These are phyloP conservation scores for Medakamo hakoo DNA, from an alignment of 139 green algal genomes.

Conservation along the genomic window DNA sequence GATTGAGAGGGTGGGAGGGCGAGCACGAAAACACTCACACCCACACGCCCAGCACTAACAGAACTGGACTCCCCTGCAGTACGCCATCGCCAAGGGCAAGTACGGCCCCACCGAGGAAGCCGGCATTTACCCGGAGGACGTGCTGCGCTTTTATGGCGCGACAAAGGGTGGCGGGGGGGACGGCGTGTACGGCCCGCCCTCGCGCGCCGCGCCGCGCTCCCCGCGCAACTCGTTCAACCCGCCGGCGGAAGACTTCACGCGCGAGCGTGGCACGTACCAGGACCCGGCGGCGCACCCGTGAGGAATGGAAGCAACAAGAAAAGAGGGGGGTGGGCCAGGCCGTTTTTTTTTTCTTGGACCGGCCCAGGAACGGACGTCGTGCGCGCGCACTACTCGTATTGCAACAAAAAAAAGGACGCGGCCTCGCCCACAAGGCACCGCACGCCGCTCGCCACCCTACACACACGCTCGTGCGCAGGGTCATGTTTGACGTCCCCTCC, in stretches of 20 bases:
- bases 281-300: slow-evolving; percentile 25
- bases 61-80: slow-evolving; percentile 75
- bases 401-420: too few species aligned
- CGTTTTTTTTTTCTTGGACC: not conserved
- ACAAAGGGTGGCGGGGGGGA: slow-evolving; percentile 53
- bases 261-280: slow-evolving; percentile 69
- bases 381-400: too few species aligned
- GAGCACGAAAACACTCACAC: too few species aligned
- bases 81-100: slow-evolving; percentile 77
- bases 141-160: slow-evolving; percentile 73
- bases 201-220: slow-evolving; percentile 43
- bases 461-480: too few species aligned
- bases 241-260: slow-evolving; percentile 39
- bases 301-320: not conserved
- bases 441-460: too few species aligned
- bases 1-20: too few species aligned
- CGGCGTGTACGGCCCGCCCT: slow-evolving; percentile 33
- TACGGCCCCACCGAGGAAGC: slow-evolving; percentile 90
- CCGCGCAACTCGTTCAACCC: slow-evolving; percentile 74
- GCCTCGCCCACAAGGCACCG: too few species aligned
- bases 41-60: too few species aligned
- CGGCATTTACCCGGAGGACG: slow-evolving; percentile 85
- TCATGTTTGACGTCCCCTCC: too few species aligned
- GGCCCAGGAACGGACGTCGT: too few species aligned
- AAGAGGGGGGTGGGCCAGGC: not conserved